Base-by-base conservation (phyloP, 306 rosid genomes). In the Pachyrhizus erosus region DNA sequence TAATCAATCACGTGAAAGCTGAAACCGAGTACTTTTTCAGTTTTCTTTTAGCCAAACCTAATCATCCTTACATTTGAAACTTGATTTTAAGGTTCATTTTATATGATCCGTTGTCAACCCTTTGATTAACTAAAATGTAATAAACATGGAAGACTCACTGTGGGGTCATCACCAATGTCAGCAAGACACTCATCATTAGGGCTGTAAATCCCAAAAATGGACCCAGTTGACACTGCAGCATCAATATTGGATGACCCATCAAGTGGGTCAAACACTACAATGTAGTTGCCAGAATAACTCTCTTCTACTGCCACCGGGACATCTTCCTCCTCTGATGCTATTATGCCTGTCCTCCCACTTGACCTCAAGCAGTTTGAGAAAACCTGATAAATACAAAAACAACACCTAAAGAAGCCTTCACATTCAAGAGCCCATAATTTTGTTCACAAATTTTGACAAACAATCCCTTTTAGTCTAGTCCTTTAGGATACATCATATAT, bases 291-390 rank as follows among this genome's bases (percentile, higher is more conserved):
- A 3, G 99, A 96, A 80, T 92, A 96, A 87, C 98, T 93, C 89
- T 96, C 99, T 86, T 96, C 99, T 71, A 96, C 99, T 13, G 98
- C 99, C 23, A 96, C 98, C 0, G 99, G 98, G 46, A 96, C 99
- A 58, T 96, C 99, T 87, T 93, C 99, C 87, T 96, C 99, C 89
- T 96, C 99, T 10, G 98, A 96, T 34, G 99, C 99, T 90, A 96
- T 96, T 49, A 96, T 93, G 51, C 98, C 99, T 33, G 98, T 96
- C 84, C 99, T 83, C 69, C 99, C 98, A 81, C 99, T 96, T 80
- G 99, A 96, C 86, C 97, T 96, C 87, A 96, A 68, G 83, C 99
- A 96, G 66, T 85, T 96, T 42, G 98, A 96, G 87, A 96, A 96
- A 23, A 96, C 98, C 99, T 96, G 60, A 15, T 7, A 58, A 57